Conservation (phyloP, 2,329 filamentous ascomycete species). For the Scleromitrula shiraiana region DNA sequence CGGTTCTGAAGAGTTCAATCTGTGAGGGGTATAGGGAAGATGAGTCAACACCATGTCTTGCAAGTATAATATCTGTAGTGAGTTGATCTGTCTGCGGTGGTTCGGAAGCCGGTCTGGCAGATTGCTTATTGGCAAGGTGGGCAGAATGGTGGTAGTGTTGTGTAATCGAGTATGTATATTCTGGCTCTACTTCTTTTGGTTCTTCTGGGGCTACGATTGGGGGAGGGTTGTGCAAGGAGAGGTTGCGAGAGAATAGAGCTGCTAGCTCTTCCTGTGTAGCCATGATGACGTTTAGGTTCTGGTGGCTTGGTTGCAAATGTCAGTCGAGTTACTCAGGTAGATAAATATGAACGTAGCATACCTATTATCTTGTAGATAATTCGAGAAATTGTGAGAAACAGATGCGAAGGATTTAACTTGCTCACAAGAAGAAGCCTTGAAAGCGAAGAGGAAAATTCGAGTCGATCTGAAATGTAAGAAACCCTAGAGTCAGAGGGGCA, state of each 20-base stretch:
- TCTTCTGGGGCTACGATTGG: slow-evolving; percentile 27
- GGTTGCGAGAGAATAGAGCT: slow-evolving; percentile 68
- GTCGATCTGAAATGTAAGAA: slow-evolving; percentile 19
- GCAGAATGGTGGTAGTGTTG: slow-evolving; percentile 80
- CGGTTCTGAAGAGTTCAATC: slow-evolving; percentile 68
- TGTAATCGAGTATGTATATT: slow-evolving; percentile 65
- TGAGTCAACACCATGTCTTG: slow-evolving; percentile 62
- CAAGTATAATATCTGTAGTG: slow-evolving; percentile 50
- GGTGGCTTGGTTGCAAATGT: not conserved
- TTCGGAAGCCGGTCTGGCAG: slow-evolving; percentile 42
- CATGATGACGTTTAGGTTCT: slow-evolving; percentile 29
- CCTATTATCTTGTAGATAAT: slow-evolving; percentile 23
- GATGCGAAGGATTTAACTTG: slow-evolving; percentile 18
- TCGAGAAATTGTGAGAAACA: slow-evolving; percentile 18
- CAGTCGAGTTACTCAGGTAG: slow-evolving; percentile 2
- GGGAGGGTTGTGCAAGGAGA: slow-evolving; percentile 46
- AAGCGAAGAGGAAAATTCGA: slow-evolving; percentile 4
- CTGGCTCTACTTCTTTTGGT: slow-evolving; percentile 30
- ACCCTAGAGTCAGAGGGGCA: slow-evolving; percentile 24
- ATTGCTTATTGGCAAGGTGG: slow-evolving; percentile 47
- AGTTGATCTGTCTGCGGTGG: slow-evolving; percentile 41
- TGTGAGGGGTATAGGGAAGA: slow-evolving; percentile 64
- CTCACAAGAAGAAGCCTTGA: not conserved
- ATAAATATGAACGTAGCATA: slow-evolving; percentile 24
- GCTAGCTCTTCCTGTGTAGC: slow-evolving; percentile 75